phyloP scores from a whole-genome alignment of 225 moss, liverwort and hornwort genomes.

The Straminergon stramineum region DNA sequence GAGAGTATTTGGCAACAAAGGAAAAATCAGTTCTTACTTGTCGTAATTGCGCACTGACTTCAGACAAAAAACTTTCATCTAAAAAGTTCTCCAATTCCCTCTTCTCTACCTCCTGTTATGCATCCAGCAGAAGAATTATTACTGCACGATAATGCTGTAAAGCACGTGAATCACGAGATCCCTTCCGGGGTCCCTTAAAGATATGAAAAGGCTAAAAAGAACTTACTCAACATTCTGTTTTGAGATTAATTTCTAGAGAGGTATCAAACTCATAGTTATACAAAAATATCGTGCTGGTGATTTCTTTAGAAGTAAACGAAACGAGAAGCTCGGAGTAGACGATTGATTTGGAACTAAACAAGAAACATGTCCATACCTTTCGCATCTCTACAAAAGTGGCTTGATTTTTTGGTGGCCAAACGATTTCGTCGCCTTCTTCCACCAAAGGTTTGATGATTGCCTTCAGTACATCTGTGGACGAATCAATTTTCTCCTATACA shows the following conservation, averaged over 20 bases:
- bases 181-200: not conserved
- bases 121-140: not conserved
- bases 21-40: slow-evolving; percentile 38
- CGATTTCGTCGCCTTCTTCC: slow-evolving; percentile 64
- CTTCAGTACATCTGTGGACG: slow-evolving; percentile 76
- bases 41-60: slow-evolving; percentile 89
- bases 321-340: not conserved
- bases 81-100: slow-evolving; percentile 57
- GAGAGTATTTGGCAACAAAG: not conserved
- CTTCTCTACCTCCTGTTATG: slow-evolving; percentile 63
- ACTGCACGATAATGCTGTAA: not conserved
- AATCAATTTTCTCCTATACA: slow-evolving; percentile 82
- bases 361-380: slow-evolving; percentile 34
- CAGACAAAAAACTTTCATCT: slow-evolving; percentile 84
- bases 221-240: not conserved
- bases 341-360: not conserved
- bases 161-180: not conserved
- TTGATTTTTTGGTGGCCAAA: slow-evolving; percentile 71
- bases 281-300: not conserved
- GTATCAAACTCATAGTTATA: not conserved
- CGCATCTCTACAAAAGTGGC: slow-evolving; percentile 58
- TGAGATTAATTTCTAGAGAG: not conserved
- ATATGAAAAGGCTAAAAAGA: not conserved
- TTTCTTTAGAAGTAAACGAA: not conserved
- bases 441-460: slow-evolving; percentile 71